phyloP scores from a whole-genome alignment of 306 rosid genomes.

The Glycyrrhiza uralensis region DNA sequence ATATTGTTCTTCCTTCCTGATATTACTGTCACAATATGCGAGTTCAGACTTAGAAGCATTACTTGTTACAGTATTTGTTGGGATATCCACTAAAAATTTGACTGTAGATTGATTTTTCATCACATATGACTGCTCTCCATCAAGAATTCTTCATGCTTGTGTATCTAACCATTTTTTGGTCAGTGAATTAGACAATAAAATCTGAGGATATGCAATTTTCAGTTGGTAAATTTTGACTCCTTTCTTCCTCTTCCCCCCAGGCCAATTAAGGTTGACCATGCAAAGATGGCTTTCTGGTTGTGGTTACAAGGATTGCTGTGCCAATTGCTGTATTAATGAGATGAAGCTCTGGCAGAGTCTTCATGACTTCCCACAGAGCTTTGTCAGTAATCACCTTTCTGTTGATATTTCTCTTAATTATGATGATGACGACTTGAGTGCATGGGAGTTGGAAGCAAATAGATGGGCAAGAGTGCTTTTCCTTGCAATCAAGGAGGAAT shows the following conservation, averaged over 20 bases:
- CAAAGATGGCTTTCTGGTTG: constrained; percentile 77
- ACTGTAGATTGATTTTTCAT: neutral
- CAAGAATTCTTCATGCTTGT: neutral
- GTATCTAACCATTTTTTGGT: neutral
- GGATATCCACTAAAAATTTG: neutral
- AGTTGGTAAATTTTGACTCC: constrained; percentile 11
- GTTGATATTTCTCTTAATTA: constrained; percentile 43
- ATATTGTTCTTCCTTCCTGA: constrained; percentile 1
- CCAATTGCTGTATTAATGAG: constrained; percentile 48
- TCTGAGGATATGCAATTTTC: constrained; percentile 19
- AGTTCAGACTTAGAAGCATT: constrained; percentile 13
- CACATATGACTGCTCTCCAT: neutral
- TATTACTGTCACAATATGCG: neutral
- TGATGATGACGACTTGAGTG: constrained; percentile 72
- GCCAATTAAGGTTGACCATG: constrained; percentile 60
- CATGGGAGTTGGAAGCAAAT: constrained; percentile 85
- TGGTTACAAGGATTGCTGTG: constrained; percentile 52
- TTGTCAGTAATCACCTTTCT: constrained; percentile 32
- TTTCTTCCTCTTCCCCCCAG: constrained; percentile 43
- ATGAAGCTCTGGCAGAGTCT: constrained; percentile 58
- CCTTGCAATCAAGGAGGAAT: constrained; percentile 58
- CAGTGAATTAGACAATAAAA: neutral
- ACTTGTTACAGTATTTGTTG: neutral
- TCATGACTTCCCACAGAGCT: constrained; percentile 63
- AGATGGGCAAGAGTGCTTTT: constrained; percentile 92